A percentile compares a stretch with the other conserved stretches of the same genome.
Evolutionary conservation across 225 moss, liverwort and hornwort species (phyloP).

Genomic region (Polytrichum formosum): DNA sequence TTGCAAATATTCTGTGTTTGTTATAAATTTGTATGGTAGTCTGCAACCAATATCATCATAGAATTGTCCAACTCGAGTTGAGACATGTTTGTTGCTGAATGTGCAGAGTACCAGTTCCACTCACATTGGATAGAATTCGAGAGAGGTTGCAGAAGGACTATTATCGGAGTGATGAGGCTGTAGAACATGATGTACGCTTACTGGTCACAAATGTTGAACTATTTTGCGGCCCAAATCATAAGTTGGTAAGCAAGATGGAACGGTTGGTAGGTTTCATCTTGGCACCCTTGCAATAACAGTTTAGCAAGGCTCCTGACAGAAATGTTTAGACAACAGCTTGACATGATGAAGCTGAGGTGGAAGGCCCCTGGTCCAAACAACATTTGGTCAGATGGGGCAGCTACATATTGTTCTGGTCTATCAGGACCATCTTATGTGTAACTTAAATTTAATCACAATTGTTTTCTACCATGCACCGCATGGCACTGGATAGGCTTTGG

Average conservation of each 20-base stretch:
- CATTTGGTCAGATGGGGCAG: constrained; percentile 4
- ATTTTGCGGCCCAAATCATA: constrained; percentile 49
- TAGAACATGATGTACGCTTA: constrained; percentile 70
- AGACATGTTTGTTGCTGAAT: not conserved
- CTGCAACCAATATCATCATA: no score
- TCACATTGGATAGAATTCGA: constrained; percentile 74
- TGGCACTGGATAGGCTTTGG: no score
- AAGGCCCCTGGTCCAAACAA: constrained; percentile 25
- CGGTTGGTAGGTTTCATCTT: constrained; percentile 39
- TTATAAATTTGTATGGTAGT: no score
- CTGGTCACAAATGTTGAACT: constrained; percentile 57
- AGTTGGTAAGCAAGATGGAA: constrained; percentile 53
- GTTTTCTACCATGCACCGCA: not conserved
- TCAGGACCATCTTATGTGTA: no score
- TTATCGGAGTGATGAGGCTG: constrained; percentile 78
- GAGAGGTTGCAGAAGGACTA: constrained; percentile 72
- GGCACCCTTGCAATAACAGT: constrained; percentile 35
- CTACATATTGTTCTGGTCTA: no score
- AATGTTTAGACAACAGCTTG: not conserved
- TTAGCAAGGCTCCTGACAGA: constrained; percentile 15
- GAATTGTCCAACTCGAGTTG: no score
- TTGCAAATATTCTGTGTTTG: no score
- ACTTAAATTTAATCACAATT: not conserved
- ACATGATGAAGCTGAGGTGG: constrained; percentile 13
- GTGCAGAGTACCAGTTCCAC: constrained; percentile 73